Evolutionary conservation across 441 rosid species (phyloP).

Genomic region (Kokia cookei): DNA sequence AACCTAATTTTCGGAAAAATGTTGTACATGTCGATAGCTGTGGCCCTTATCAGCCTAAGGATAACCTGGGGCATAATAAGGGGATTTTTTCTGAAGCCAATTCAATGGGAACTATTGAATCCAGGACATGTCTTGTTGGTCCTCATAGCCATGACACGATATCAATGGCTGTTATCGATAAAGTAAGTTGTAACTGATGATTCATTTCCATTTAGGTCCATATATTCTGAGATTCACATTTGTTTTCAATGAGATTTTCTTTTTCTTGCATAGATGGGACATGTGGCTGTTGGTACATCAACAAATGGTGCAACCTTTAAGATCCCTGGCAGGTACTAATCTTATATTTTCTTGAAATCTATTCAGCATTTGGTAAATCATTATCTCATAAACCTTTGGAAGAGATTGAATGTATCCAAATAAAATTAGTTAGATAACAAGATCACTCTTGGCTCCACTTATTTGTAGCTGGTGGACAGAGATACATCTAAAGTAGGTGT

Average conservation of each 20-base stretch:
- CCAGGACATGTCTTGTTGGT: slow-evolving; percentile 48
- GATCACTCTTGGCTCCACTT: neutral
- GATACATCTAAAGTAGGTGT: neutral
- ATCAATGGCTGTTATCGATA: slow-evolving; percentile 86
- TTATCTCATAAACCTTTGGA: neutral
- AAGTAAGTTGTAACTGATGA: slow-evolving; percentile 33
- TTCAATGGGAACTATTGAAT: slow-evolving; percentile 26
- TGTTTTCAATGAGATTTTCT: slow-evolving; percentile 3
- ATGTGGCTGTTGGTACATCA: slow-evolving; percentile 90
- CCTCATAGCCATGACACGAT: slow-evolving; percentile 82
- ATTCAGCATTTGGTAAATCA: neutral
- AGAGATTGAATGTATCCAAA: neutral
- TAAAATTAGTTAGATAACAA: neutral
- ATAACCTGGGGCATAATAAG: slow-evolving; percentile 6
- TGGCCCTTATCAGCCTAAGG: slow-evolving; percentile 69
- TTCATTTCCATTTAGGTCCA: neutral
- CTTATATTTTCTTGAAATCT: neutral
- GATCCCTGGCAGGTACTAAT: slow-evolving; percentile 79
- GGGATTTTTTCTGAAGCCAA: slow-evolving; percentile 22
- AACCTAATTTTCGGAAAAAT: slow-evolving; percentile 84
- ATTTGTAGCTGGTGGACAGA: neutral
- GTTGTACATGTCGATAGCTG: slow-evolving; percentile 49
- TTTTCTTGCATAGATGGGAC: slow-evolving; percentile 55
- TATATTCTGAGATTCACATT: neutral
- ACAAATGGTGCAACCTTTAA: slow-evolving; percentile 95